Base-by-base conservation (phyloP, 2,329 filamentous ascomycete genomes). In the Exophiala sp. region DNA sequence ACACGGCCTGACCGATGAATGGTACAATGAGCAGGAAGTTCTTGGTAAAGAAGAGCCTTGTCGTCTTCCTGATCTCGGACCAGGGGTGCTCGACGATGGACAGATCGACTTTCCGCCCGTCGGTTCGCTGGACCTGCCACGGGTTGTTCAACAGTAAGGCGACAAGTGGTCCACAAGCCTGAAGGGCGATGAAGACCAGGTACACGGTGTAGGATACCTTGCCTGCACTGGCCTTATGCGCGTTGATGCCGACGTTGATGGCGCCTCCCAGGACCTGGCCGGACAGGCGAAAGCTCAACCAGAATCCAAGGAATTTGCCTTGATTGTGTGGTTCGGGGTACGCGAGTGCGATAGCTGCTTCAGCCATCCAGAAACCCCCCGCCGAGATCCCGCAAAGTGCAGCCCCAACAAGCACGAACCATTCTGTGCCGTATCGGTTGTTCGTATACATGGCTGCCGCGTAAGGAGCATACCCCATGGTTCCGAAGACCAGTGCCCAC, bases 361-460 rank as follows among this genome's bases (percentile, higher is more conserved):
- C 85, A 0, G 83, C 79, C 73, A 82, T 82, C 85, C 85, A 88
- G 65, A 88, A 88, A 0, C 88, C 72, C 0, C 85, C 85, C 0
- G 85, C 84, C 0, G 80, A 82, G 24, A 86, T 73, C 14, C 84
- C 84, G 55, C 84, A 88, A 0, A 84, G 69, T 0, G 82, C 82
- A 0, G 82, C 82, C 0, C 83, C 85, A 7, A 88, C 65, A 0
- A 87, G 72, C 0, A 82, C 75, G 8, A 87, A 74, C 85, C 85
- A 88, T 56, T 82, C 77, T 0, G 69, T 79, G 1, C 81, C 82
- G 59, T 76, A 88, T 0, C 83, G 75, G 62, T 86, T 88, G 65
- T 88, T 86, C 2, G 77, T 79, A 64, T 88, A 88, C 0, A 88
- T 68, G 0, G 82, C 84, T 0, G 84, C 85, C 0, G 83, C 82